phyloP scores from a whole-genome alignment of 495 filamentous ascomycete species.

The Penicillium chermesinum region DNA sequence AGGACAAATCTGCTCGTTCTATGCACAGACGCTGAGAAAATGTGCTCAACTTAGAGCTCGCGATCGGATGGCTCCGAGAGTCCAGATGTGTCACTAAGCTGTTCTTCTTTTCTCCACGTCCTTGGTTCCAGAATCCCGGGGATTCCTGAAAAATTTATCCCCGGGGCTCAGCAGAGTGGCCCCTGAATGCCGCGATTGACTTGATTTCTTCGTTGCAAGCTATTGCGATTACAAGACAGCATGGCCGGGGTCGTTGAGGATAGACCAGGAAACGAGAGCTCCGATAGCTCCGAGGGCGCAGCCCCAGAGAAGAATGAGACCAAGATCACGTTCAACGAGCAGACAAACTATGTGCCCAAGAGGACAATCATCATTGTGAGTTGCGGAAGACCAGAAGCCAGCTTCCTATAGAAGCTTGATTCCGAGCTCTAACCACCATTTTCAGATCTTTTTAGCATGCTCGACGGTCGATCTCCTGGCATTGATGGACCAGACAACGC shows the following conservation, averaged over 20 bases:
- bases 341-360: conserved; percentile 51
- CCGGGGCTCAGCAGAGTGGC: too few relatives aligned
- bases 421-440: not conserved
- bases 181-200: too few relatives aligned
- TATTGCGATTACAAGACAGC: not conserved
- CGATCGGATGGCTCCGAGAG: too few relatives aligned
- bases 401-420: too few relatives aligned
- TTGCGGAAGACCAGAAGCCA: too few relatives aligned
- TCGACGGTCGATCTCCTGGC: conserved; percentile 51
- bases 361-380: conserved; percentile 47
- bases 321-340: conserved; percentile 43
- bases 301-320: conserved; percentile 10
- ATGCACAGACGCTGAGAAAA: not conserved
- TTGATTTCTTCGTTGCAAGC: not conserved
- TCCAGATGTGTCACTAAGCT: not conserved
- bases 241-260: conserved; percentile 17
- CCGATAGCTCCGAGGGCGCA: conserved; percentile 4
- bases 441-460: conserved; percentile 51
- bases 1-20: not conserved
- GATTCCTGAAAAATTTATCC: too few relatives aligned
- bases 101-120: not conserved
- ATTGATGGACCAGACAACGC: conserved; percentile 52
- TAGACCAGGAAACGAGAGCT: not conserved
- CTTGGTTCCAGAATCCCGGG: too few relatives aligned
- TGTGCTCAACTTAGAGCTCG: conserved; percentile 3